phyloP scores from a whole-genome alignment of 306 rosid genomes.

The Quercus rubra region DNA sequence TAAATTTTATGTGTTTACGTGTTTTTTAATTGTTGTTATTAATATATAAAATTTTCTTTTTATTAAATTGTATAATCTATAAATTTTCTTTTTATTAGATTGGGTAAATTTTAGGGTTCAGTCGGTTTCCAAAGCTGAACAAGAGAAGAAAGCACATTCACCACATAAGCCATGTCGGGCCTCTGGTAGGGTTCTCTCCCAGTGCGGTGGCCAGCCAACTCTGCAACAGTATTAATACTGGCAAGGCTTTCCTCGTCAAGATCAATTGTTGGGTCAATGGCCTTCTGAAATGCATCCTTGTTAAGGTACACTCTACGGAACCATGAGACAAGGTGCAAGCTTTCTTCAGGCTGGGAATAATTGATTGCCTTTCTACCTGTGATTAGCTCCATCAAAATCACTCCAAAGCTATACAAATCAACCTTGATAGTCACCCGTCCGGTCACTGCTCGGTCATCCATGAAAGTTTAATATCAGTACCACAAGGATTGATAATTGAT shows the following conservation, averaged over 20 bases:
- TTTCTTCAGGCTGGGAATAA: conserved; percentile 65
- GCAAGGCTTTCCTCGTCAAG: conserved; percentile 48
- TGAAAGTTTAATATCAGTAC: conserved; percentile 5
- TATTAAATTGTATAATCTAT: no score
- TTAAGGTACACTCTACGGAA: conserved; percentile 54
- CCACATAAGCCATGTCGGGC: conserved; percentile 82
- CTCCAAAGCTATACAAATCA: conserved; percentile 91
- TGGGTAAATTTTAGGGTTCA: background rate
- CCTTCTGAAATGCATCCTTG: conserved; percentile 41
- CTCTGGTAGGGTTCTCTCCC: conserved; percentile 79
- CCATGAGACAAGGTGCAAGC: conserved; percentile 78
- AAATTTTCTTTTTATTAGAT: no score
- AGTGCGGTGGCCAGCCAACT: conserved; percentile 77
- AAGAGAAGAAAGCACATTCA: conserved; percentile 74
- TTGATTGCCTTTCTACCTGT: conserved; percentile 81
- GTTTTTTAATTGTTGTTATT: no score
- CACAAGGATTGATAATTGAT: background rate
- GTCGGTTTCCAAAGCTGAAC: conserved; percentile 78
- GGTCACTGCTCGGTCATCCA: conserved; percentile 47
- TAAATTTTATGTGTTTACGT: no score
- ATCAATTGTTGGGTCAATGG: conserved; percentile 55
- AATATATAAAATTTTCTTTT: no score
- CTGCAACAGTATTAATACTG: conserved; percentile 53
- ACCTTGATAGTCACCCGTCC: conserved; percentile 84
- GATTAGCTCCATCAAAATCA: conserved; percentile 83